Evolutionary conservation across 805 yeast genomes (phyloP).

Genomic region (Ogataea neopini): DNA sequence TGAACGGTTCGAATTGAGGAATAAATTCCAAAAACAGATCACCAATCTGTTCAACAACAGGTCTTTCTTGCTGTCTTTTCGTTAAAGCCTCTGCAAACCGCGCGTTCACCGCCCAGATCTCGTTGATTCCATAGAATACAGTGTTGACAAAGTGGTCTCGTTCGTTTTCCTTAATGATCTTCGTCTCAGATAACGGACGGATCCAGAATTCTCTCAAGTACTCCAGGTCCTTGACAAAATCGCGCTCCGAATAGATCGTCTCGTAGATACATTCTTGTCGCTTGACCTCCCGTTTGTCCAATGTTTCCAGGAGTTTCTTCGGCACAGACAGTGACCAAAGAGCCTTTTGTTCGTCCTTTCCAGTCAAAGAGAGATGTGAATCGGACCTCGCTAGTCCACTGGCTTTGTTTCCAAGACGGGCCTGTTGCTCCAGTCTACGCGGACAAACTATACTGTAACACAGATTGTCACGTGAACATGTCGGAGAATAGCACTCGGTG

Average conservation of each 20-base stretch:
- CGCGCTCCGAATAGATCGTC: conserved; percentile 89
- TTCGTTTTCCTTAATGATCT: conserved; percentile 83
- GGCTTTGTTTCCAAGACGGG: conserved; percentile 83
- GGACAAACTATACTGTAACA: conserved; percentile 98
- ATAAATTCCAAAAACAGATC: conserved; percentile 84
- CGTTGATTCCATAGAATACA: conserved; percentile 88
- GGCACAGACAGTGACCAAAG: conserved; percentile 95
- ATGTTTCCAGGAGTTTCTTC: conserved; percentile 68
- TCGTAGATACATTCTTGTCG: conserved; percentile 96
- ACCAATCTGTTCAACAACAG: conserved; percentile 82
- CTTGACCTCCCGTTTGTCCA: conserved; percentile 83
- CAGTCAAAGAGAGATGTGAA: conserved; percentile 65
- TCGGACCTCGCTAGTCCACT: conserved; percentile 80
- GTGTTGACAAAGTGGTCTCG: conserved; percentile 89
- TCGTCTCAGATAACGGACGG: conserved; percentile 82
- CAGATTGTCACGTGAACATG: conserved; percentile 83
- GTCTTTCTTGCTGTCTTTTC: conserved; percentile 80
- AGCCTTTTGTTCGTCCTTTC: conserved; percentile 76
- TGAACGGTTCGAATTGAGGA: conserved; percentile 88
- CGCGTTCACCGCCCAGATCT: conserved; percentile 79
- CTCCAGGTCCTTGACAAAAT: conserved; percentile 92
- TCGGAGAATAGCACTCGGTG: conserved; percentile 95
- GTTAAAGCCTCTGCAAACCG: conserved; percentile 87
- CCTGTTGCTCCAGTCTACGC: conserved; percentile 91
- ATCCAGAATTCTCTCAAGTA: conserved; percentile 92